These are phyloP conservation scores for Aspergillus niger DNA, from an alignment of 2,329 filamentous ascomycete species.

Conservation along the genomic window DNA sequence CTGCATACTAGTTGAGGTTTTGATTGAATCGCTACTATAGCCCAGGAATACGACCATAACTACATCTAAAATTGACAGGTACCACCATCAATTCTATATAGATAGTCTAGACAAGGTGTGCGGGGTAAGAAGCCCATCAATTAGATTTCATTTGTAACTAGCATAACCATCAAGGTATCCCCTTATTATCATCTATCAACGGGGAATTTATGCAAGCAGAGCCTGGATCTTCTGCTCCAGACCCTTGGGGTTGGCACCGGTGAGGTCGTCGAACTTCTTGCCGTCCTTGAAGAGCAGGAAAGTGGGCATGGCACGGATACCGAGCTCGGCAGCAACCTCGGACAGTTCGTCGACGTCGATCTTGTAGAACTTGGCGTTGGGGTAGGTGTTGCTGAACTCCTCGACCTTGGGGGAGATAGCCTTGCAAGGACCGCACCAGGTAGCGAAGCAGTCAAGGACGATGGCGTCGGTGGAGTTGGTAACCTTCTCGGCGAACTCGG, in stretches of 20 bases:
- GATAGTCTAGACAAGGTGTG: neutral
- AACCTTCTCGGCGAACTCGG: slow-evolving; percentile 59
- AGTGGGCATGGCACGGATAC: slow-evolving; percentile 88
- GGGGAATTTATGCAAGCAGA: slow-evolving; percentile 23
- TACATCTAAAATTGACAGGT: neutral
- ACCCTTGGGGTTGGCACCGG: slow-evolving; percentile 77
- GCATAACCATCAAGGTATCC: neutral
- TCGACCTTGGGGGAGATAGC: slow-evolving; percentile 75
- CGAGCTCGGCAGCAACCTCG: slow-evolving; percentile 73
- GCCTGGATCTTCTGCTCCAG: slow-evolving; percentile 51
- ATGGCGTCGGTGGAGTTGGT: slow-evolving; percentile 58
- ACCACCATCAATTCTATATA: too few species aligned
- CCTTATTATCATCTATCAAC: neutral
- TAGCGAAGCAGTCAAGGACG: slow-evolving; percentile 83
- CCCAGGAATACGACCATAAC: neutral
- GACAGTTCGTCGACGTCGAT: slow-evolving; percentile 84
- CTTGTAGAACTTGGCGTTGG: slow-evolving; percentile 75
- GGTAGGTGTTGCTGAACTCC: slow-evolving; percentile 61
- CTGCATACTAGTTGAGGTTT: too few species aligned
- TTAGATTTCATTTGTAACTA: neutral
- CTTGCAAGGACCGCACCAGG: slow-evolving; percentile 96
- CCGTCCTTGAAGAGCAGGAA: slow-evolving; percentile 84
- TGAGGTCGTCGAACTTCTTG: slow-evolving; percentile 69
- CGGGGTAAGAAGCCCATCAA: neutral
- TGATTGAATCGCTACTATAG: neutral